A percentile compares a stretch with the other conserved stretches of the same genome.
These are phyloP conservation scores for Penicillium frequentans DNA, from an alignment of 2,329 filamentous ascomycete species.

Conservation along the genomic window DNA sequence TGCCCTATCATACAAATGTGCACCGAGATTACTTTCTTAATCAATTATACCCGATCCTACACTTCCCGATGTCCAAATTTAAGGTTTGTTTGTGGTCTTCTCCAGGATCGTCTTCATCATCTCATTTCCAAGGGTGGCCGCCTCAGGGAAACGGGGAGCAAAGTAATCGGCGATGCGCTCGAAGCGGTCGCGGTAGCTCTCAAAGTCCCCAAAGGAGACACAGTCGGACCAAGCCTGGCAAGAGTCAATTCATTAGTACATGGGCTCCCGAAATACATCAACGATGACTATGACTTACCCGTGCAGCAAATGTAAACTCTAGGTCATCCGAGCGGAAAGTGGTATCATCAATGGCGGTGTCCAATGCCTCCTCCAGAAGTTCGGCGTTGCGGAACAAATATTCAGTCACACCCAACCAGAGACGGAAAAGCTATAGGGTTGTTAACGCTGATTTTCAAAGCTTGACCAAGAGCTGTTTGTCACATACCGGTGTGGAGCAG, in stretches of 20 bases:
- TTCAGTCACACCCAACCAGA: conserved; percentile 97
- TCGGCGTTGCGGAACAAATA: conserved; percentile 84
- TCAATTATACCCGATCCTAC: not conserved
- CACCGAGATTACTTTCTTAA: not conserved
- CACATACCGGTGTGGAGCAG: conserved; percentile 80
- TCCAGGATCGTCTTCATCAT: conserved; percentile 97
- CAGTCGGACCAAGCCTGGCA: conserved; percentile 85
- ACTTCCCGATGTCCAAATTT: not conserved
- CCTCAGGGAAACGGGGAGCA: conserved; percentile 82
- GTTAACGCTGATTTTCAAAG: conserved; percentile 1
- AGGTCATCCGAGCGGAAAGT: conserved; percentile 94
- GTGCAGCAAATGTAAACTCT: conserved; percentile 95
- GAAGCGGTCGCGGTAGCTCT: conserved; percentile 89
- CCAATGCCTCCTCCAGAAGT: conserved; percentile 79
- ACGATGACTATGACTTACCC: conserved; percentile 47
- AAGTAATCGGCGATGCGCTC: conserved; percentile 90
- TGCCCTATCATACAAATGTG: not conserved
- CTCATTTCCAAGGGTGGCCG: conserved; percentile 83
- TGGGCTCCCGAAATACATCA: not conserved
- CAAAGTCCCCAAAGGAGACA: conserved; percentile 86
- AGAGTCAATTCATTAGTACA: not conserved
- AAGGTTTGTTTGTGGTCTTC: conserved; percentile 55
- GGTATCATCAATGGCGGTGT: conserved; percentile 83
- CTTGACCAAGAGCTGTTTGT: not conserved
- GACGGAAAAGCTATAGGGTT: conserved; percentile 69